phyloP scores from a whole-genome alignment of 495 filamentous ascomycete genomes.

The Tuber melanosporum region DNA sequence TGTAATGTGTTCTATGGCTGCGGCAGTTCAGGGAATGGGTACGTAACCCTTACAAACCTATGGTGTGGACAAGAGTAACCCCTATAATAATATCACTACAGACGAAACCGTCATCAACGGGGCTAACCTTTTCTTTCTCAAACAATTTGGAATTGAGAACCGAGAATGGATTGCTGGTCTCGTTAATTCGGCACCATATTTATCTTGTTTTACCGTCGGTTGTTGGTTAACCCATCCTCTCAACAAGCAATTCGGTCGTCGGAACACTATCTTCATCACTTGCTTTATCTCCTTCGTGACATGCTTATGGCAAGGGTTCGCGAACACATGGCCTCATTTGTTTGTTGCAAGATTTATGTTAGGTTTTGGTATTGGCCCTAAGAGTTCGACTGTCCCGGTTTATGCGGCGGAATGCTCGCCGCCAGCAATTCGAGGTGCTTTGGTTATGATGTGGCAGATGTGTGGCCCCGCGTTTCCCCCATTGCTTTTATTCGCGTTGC shows the following conservation, averaged over 20 bases:
- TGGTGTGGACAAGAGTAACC: constrained; percentile 4
- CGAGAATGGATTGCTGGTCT: constrained; percentile 62
- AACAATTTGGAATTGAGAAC: constrained; percentile 62
- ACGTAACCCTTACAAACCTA: constrained; percentile 7
- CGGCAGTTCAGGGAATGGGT: constrained; percentile 68
- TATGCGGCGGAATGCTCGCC: constrained; percentile 74
- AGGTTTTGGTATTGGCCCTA: constrained; percentile 73
- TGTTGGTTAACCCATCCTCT: constrained; percentile 69
- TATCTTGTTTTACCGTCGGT: constrained; percentile 67
- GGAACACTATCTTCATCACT: constrained; percentile 76
- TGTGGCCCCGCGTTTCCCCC: neutral
- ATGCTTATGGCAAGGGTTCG: constrained; percentile 72
- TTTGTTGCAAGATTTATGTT: constrained; percentile 65
- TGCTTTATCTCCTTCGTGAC: constrained; percentile 60
- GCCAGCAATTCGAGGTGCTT: constrained; percentile 62
- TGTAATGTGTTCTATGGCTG: constrained; percentile 56
- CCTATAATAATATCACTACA: constrained; percentile 48
- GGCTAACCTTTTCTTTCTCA: constrained; percentile 61
- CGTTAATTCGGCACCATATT: constrained; percentile 62
- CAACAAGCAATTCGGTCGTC: constrained; percentile 70
- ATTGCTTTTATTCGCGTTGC: neutral
- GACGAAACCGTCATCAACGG: constrained; percentile 75
- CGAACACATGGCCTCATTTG: constrained; percentile 59
- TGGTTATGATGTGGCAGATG: constrained; percentile 81
- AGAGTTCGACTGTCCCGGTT: constrained; percentile 70